Evolutionary conservation across 352 stramenopile genomes (phyloP), one percentile per base, ranked within the genome.

Genomic region (Globisporangium nodosum): DNA sequence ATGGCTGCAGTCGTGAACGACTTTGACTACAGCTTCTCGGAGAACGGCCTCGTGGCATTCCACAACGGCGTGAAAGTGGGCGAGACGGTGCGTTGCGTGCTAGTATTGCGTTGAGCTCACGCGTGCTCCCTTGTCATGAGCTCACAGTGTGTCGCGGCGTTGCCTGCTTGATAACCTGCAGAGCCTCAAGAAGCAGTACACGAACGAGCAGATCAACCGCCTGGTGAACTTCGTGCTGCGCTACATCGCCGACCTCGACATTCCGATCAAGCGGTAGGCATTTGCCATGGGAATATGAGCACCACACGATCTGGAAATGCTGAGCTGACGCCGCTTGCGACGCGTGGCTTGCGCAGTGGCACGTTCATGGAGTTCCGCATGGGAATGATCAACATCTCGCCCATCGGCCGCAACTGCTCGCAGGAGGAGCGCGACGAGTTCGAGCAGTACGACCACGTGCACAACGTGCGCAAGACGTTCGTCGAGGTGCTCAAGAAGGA

Each of bases 301-400:
- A n/a, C 24, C 47, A 3, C 30, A 11, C 15, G 39, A 54, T 27
- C 24, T 27, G 33, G 33, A 43, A 4, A 1, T 15, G 37, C 6
- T 3, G 1, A 9, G 5, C n/a, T 47, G 12, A 47, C 16, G 16
- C 13, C 13, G 40, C 18, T 51, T 31, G 18, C 15, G 21, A 11
- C 40, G 3, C 43, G 40, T 57, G 30, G 1, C 31, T 52, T 45
- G 24, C 27, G 5, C 51, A 86, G 95, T 60, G 97, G 97, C 58
- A 99, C 97, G 31, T 99, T 99, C 72, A 84, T 99, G 54, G 97
- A 99, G 83, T 99, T 99, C 78, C 89, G 97, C 60, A 97, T 94
- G 69, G 97, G 97, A 8, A 99, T 99, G 97, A 92, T 99, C 61
- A 99, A 99, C 80, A 96, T 99, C 64, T 99, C 93, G 56, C 97